These are phyloP conservation scores for Potentilla sterilis DNA, from an alignment of 306 rosid genomes.

Conservation along the genomic window DNA sequence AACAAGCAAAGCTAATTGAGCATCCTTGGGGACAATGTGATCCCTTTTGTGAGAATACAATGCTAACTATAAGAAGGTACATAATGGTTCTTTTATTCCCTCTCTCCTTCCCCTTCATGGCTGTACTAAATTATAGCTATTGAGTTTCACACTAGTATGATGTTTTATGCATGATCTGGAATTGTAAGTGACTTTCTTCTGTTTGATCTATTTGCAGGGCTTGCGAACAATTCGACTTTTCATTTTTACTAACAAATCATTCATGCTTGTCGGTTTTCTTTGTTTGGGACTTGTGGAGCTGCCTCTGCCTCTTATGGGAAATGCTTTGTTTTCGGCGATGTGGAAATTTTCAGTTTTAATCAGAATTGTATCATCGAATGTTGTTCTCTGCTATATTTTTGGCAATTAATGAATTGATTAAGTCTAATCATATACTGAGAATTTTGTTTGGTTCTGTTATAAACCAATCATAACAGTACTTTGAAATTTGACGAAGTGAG, in stretches of 20 bases:
- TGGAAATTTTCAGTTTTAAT: not conserved
- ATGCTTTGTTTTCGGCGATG: not conserved
- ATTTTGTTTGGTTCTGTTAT: not conserved
- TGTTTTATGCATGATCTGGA: not conserved
- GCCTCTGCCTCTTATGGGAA: not conserved
- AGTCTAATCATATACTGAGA: not conserved
- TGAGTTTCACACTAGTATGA: not conserved
- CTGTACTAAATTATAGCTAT: not conserved
- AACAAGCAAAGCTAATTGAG: constrained; percentile 19
- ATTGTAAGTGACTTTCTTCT: not conserved
- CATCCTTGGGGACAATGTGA: constrained; percentile 4
- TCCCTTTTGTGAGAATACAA: constrained; percentile 1
- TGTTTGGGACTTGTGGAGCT: constrained; percentile 8
- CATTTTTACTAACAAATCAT: constrained; percentile 7
- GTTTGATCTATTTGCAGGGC: constrained; percentile 11
- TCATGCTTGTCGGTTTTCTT: not conserved
- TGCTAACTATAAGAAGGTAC: constrained; percentile 7
- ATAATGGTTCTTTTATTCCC: not conserved
- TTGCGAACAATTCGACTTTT: not conserved
- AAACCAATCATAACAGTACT: not conserved
- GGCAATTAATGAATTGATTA: not conserved
- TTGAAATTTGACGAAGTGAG: not conserved
- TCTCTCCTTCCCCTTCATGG: constrained; percentile 10
- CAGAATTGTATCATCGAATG: not conserved
- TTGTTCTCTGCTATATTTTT: not conserved